Conservation (phyloP, 305 asterid species). For the Ilex paraguariensis region DNA sequence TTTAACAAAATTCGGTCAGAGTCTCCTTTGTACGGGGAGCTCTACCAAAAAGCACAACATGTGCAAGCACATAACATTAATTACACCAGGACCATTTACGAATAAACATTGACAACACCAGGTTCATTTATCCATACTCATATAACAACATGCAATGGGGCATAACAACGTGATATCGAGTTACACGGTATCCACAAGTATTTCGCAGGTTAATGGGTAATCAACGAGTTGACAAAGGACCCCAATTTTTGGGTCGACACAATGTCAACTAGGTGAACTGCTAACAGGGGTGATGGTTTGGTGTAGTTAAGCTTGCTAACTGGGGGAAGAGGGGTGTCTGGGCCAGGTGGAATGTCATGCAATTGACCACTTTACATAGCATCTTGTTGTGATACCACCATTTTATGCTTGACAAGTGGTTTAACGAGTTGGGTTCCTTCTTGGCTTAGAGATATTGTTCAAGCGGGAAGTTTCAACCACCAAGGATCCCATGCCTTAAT, state of each 20-base stretch:
- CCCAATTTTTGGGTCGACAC: too few species aligned
- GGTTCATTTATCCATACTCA: too few species aligned
- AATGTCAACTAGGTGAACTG: conserved; percentile 82
- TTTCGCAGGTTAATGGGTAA: too few species aligned
- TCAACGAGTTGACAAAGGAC: too few species aligned
- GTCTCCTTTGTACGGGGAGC: too few species aligned
- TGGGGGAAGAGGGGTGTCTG: conserved; percentile 56
- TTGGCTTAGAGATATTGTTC: conserved; percentile 44
- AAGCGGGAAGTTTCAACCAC: conserved; percentile 81
- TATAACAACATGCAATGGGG: conserved; percentile 60
- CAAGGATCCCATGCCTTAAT: conserved; percentile 92
- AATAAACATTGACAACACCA: too few species aligned
- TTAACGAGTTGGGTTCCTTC: conserved; percentile 69
- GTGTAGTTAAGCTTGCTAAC: conserved; percentile 53
- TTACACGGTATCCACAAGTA: too few species aligned
- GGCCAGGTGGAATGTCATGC: conserved; percentile 62
- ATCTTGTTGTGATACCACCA: conserved; percentile 16
- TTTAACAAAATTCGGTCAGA: too few species aligned
- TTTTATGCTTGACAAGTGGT: conserved; percentile 34
- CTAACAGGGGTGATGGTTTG: conserved; percentile 66
- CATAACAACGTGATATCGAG: too few species aligned
- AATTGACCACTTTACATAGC: conserved; percentile 23
- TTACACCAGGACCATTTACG: too few species aligned
- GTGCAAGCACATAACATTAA: too few species aligned
- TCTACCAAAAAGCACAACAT: too few species aligned